phyloP scores from a whole-genome alignment of 2,329 filamentous ascomycete species.

The Cercospora brassicicola region DNA sequence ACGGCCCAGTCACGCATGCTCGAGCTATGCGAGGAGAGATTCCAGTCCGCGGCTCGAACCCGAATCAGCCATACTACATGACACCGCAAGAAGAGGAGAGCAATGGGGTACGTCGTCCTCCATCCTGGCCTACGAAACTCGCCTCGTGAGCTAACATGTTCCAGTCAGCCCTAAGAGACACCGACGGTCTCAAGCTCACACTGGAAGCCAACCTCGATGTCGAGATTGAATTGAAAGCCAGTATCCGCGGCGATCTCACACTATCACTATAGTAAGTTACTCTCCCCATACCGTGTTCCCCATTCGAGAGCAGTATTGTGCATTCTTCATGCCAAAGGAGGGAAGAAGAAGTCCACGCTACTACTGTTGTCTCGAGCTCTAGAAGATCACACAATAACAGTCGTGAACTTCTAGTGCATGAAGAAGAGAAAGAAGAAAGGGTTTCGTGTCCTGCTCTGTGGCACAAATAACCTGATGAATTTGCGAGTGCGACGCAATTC shows the following conservation, averaged over 20 bases:
- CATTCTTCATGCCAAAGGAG: not conserved
- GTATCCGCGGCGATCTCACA: slow-evolving; percentile 81
- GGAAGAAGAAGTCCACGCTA: not conserved
- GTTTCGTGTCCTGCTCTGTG: too few species aligned
- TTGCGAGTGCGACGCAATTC: not conserved
- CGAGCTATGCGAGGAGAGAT: slow-evolving; percentile 57
- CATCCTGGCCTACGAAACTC: not conserved
- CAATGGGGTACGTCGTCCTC: slow-evolving; percentile 20
- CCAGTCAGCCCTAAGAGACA: slow-evolving; percentile 48
- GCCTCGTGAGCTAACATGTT: not conserved
- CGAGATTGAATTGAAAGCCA: slow-evolving; percentile 81
- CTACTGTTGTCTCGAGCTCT: not conserved
- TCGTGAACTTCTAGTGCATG: slow-evolving; percentile 18
- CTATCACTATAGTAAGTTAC: slow-evolving; percentile 70
- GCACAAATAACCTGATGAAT: too few species aligned
- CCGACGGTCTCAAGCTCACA: slow-evolving; percentile 68
- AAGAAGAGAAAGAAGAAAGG: not conserved
- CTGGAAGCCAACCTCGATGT: slow-evolving; percentile 79
- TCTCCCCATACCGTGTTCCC: not conserved
- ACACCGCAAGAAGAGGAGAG: slow-evolving; percentile 28
- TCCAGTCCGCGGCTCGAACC: slow-evolving; percentile 54
- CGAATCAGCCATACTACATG: slow-evolving; percentile 50
- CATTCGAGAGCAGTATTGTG: not conserved
- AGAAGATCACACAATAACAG: slow-evolving; percentile 18
- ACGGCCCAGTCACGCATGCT: slow-evolving; percentile 57